A percentile compares a stretch with the other conserved stretches of the same genome.
Evolutionary conservation across 1,139 yeast species (phyloP).

Genomic region (Scheffersomyces cryptocercus): DNA sequence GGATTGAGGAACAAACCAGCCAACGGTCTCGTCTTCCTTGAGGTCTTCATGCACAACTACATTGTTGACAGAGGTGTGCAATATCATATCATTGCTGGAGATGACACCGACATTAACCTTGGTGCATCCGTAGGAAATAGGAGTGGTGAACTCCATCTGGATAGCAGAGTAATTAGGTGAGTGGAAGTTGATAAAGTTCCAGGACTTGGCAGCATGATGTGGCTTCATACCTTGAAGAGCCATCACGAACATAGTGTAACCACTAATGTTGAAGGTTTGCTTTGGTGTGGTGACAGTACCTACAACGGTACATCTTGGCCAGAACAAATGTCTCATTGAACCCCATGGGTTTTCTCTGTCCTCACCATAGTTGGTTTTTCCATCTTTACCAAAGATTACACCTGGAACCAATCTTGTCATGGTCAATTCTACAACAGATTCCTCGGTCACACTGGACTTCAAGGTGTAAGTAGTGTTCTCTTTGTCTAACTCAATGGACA

Average conservation of each 20-base stretch:
- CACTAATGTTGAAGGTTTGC: slow-evolving; percentile 41
- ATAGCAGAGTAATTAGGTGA: slow-evolving; percentile 73
- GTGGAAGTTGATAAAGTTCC: slow-evolving; percentile 94
- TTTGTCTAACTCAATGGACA: slow-evolving; percentile 62
- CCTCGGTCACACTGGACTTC: slow-evolving; percentile 65
- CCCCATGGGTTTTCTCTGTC: slow-evolving; percentile 92
- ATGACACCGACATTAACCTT: slow-evolving; percentile 80
- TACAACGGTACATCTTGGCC: slow-evolving; percentile 81
- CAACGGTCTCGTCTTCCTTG: slow-evolving; percentile 68
- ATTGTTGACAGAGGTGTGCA: slow-evolving; percentile 69
- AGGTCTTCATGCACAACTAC: slow-evolving; percentile 62
- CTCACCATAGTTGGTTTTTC: slow-evolving; percentile 81
- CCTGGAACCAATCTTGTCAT: slow-evolving; percentile 72
- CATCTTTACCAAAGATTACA: slow-evolving; percentile 87
- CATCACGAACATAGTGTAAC: slow-evolving; percentile 85
- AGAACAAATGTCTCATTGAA: slow-evolving; percentile 89
- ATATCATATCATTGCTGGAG: slow-evolving; percentile 60
- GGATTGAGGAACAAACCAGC: slow-evolving; percentile 85
- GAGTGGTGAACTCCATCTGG: slow-evolving; percentile 95
- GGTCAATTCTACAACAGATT: slow-evolving; percentile 70
- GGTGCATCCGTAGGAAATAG: slow-evolving; percentile 81
- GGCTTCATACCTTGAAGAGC: slow-evolving; percentile 99
- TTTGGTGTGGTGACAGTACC: slow-evolving; percentile 57
- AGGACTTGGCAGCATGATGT: slow-evolving; percentile 94
- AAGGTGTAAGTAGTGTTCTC: slow-evolving; percentile 58